These are phyloP conservation scores for Syncephalastrum monosporum DNA, from an alignment of 371 early-diverging fungal genomes.

Conservation along the genomic window DNA sequence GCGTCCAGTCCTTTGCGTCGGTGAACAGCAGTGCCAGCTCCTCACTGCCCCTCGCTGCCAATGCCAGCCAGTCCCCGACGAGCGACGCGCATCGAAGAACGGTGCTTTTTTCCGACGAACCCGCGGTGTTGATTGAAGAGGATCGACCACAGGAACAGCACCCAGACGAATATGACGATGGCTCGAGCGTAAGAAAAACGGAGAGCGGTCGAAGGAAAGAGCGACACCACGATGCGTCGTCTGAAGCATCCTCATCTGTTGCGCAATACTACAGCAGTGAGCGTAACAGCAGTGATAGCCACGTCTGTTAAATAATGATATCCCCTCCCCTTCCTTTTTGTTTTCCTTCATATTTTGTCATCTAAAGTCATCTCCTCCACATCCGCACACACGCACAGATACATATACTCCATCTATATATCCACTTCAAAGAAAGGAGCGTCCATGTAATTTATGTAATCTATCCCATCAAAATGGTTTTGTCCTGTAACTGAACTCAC, in stretches of 20 bases:
- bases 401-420: too few relatives aligned
- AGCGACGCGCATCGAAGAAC: conserved; percentile 10
- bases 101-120: conserved; percentile 15
- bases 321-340: too few relatives aligned
- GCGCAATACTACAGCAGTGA: conserved; percentile 19
- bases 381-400: too few relatives aligned
- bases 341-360: too few relatives aligned
- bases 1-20: conserved; percentile 12
- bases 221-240: neutral
- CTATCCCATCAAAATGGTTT: too few relatives aligned
- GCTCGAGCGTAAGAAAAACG: conserved; percentile 21
- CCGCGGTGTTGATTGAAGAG: conserved; percentile 8
- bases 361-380: too few relatives aligned
- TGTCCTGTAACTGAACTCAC: too few relatives aligned
- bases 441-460: too few relatives aligned
- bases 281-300: conserved; percentile 23
- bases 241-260: conserved; percentile 2
- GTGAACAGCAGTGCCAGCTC: conserved; percentile 6
- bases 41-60: conserved; percentile 2
- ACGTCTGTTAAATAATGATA: conserved; percentile 10
- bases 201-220: conserved; percentile 43
- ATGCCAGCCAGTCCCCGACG: conserved; percentile 2
- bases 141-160: conserved; percentile 6
- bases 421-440: too few relatives aligned
- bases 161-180: neutral